Percentiles rank a stretch among this genome's conserved stretches.
Conservation (phyloP, 768 basidiomycete species). For the Mycena capillaripes region DNA sequence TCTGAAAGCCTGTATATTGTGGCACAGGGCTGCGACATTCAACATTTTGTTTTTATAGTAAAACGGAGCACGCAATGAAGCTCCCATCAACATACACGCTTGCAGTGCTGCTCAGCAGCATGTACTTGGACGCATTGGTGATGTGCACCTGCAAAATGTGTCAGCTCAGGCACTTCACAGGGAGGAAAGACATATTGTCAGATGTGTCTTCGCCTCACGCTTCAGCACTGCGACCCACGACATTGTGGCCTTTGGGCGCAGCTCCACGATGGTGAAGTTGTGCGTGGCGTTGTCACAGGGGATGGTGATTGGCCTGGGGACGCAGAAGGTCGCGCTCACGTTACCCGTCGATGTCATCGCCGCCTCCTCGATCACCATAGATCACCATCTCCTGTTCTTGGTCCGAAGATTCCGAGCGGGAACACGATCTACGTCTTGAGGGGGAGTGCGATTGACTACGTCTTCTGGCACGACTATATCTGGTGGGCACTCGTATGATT, state of each 20-base stretch:
- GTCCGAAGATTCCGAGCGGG: too few relatives aligned
- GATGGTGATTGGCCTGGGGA: constrained; percentile 57
- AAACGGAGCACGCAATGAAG: constrained; percentile 65
- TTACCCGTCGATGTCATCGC: constrained; percentile 53
- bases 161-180: background rate
- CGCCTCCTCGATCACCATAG: constrained; percentile 8
- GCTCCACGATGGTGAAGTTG: constrained; percentile 56
- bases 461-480: too few relatives aligned
- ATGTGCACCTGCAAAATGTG: constrained; percentile 55
- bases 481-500: too few relatives aligned
- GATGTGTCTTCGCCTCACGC: constrained; percentile 52
- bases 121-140: constrained; percentile 68
- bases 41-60: too few relatives aligned
- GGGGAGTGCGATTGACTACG: too few relatives aligned
- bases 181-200: constrained; percentile 46
- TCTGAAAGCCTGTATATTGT: too few relatives aligned
- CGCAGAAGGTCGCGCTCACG: constrained; percentile 56
- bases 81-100: constrained; percentile 70
- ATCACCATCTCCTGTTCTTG: background rate
- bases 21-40: too few relatives aligned
- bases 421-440: too few relatives aligned
- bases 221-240: constrained; percentile 60
- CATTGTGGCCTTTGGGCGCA: constrained; percentile 54
- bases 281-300: constrained; percentile 56
- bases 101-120: constrained; percentile 61